These are phyloP conservation scores for Hericium rajendrae DNA, from an alignment of 768 basidiomycete genomes.

Conservation along the genomic window DNA sequence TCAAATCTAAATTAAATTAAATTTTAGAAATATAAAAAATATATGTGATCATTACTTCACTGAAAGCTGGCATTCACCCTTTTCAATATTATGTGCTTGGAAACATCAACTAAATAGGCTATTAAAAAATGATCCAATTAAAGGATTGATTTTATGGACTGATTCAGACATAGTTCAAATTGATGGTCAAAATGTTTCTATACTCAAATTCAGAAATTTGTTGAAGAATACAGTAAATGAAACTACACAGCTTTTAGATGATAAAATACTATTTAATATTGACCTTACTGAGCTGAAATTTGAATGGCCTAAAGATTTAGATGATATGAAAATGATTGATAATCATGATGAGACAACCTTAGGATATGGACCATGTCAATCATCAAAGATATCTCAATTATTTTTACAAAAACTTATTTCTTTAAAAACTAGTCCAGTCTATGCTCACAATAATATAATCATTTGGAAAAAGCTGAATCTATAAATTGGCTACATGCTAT, in stretches of 20 bases:
- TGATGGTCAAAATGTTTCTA: background rate
- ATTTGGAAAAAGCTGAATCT: background rate
- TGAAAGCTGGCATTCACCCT: background rate
- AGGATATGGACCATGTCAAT: background rate
- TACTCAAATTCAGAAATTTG: background rate
- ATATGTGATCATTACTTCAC: background rate
- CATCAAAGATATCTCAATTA: background rate
- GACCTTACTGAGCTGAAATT: background rate
- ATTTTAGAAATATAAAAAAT: background rate
- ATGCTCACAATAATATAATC: background rate
- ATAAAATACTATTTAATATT: background rate
- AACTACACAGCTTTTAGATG: background rate
- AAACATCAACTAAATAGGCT: background rate
- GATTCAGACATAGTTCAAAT: background rate
- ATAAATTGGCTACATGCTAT: background rate
- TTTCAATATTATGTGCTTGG: background rate
- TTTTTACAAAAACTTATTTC: background rate
- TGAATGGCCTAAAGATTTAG: background rate
- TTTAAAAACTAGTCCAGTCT: background rate
- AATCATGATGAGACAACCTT: background rate
- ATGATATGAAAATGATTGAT: background rate
- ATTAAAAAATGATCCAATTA: background rate
- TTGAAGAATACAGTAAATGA: background rate
- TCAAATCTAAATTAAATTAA: background rate
- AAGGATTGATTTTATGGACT: background rate